Evolutionary conservation across 257 asterid species (phyloP), one percentile per base, ranked within the genome.

Genomic region (Eustoma russellianum): DNA sequence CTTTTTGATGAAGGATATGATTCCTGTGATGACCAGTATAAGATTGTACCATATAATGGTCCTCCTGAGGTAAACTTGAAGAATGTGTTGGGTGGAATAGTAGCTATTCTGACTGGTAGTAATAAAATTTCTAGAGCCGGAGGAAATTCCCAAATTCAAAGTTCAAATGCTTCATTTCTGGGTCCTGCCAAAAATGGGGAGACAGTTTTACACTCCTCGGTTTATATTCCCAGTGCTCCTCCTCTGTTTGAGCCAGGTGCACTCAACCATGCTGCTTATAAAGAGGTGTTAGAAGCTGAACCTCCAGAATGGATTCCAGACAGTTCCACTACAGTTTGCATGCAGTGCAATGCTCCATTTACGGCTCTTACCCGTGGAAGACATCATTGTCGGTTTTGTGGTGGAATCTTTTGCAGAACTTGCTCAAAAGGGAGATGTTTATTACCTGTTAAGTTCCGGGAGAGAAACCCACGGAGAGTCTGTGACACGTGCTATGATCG

Each of bases 271-370:
- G 73, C 65, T 70, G 79, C 89, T 48, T 88, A 73, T 73, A 88
- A 85, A 65, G 94, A 92, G 41, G 86, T 92, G 24, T 66, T 92
- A 73, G 97, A 88, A 75, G 88, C 95, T 66, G 99, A 92, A 65
- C 99, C 97, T 13, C 97, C 97, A 12, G 99, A 92, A 50, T 92
- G 99, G 99, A 87, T 85, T 60, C 97, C 95, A 13, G 99, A 92
- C 74, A 92, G 99, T 67, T 76, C 93, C 0, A 67, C 94, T 9
- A 57, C 65, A 41, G 71, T 57, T 44, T 92, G 99, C 78, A 92
- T 92, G 99, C 99, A 83, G 72, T 92, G 97, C 74, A 69, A 64
- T 68, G 88, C 94, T 54, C 80, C 79, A 14, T 92, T 92, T 68
- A 85, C 97, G 13, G 95, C 96, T 53, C 64, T 92, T 66, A 85